Evolutionary conservation across 1,284 basidiomycete genomes (phyloP), one percentile per base, ranked within the genome.

Genomic region (Athelia psychrophila): DNA sequence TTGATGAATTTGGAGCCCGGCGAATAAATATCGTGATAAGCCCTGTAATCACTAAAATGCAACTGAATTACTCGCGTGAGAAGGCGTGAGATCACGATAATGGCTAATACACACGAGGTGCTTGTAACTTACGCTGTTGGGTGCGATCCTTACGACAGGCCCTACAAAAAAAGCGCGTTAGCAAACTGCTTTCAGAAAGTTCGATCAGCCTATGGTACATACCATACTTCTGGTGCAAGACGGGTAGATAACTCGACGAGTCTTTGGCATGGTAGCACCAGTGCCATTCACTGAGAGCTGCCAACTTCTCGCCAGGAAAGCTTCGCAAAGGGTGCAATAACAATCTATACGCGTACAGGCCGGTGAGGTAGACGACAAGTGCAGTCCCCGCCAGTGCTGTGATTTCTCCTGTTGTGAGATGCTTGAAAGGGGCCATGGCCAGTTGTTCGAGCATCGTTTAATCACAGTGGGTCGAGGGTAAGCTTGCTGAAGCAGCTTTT

Each of bases 31-130:
- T 64, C 62, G 27, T 59, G 55, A 50, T 69, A 70, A 19, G 66
- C 67, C 24, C 54, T 52, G 44, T 59, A 61, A 40, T 66, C 64
- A 49, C 63, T 68, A 53, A 73, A 73, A 56, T 72, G 69, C 27
- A 73, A 61, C 71, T 72, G 20, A 19, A 47, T 3, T 47, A n/a
- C 24, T 16, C n/a, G n/a, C n/a, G n/a, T n/a, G n/a, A n/a, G n/a
- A n/a, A n/a, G n/a, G n/a, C n/a, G n/a, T n/a, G n/a, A n/a, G n/a
- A n/a, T n/a, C n/a, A n/a, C n/a, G n/a, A n/a, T n/a, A n/a, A n/a
- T n/a, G n/a, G n/a, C n/a, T n/a, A n/a, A n/a, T n/a, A n/a, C n/a
- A n/a, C n/a, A n/a, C n/a, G n/a, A n/a, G n/a, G n/a, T n/a, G n/a
- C 15, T 40, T 18, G 23, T 30, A 49, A 44, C 47, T 63, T 56